Evolutionary conservation across 208 protist species (phyloP), one percentile per base, ranked within the genome.

Genomic region (Crithidia bombi): DNA sequence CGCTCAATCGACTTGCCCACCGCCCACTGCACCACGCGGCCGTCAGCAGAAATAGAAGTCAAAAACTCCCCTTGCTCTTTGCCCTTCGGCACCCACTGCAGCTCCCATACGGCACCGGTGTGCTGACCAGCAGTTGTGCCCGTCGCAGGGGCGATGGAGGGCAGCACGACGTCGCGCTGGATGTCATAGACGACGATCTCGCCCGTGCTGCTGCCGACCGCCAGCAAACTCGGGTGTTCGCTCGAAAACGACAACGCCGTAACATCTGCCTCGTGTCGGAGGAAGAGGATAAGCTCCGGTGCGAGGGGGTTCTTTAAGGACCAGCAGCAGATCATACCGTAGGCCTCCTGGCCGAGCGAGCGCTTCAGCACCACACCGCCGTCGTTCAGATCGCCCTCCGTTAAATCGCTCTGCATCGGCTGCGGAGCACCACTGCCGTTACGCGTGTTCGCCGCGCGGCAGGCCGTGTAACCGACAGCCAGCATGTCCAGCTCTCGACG

Each of bases 11-110:
- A 93, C 88, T 98, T 99, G 52, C 94, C 93, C 36, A 98, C 93
- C 19, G 87, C 81, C 98, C 98, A 99, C 82, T 98, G 87, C 73
- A 96, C 92, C 5, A 99, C 96, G 63, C 92, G 88, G 23, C 98
- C 98, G 68, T 99, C 98, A 15, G 93, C 94, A 5, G 96, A 97
- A 65, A 98, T 92, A 36, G 98, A 98, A 38, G 98, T 95, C 39
- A 99, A 82, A 36, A 87, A 90, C 81, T 98, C 97, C 12, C 92
- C 90, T 17, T 85, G 78, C 58, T 98, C 94, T 61, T 90, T 94
- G 6, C 91, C 94, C 17, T 89, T 69, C 9, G 79, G 73, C 23
- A 98, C 92, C 97, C 97, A 99, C 65, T 87, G 82, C 36, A 98
- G 61, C 57, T 97, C 91, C 96, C 97, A 98, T 28, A 98, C 92